These are phyloP conservation scores for Aspergillus ochraceoroseus DNA, from an alignment of 2,329 filamentous ascomycete genomes.

Conservation along the genomic window DNA sequence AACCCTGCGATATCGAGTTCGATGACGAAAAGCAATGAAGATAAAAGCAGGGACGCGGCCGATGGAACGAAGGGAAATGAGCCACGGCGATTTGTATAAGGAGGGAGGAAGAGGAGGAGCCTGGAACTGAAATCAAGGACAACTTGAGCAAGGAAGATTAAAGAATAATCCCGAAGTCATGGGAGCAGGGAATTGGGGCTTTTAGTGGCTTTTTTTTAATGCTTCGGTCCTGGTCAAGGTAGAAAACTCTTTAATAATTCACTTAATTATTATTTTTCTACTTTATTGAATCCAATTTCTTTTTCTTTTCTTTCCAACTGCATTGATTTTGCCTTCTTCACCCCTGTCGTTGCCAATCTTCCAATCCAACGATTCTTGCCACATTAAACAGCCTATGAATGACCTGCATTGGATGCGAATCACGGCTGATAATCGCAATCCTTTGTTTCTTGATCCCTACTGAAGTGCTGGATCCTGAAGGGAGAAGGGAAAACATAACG, in stretches of 20 bases:
- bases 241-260: conserved; percentile 8
- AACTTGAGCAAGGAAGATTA: neutral
- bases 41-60: neutral
- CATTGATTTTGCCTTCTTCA: neutral
- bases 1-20: conserved; percentile 4
- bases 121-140: conserved; percentile 1
- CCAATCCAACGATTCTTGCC: conserved; percentile 22
- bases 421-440: neutral
- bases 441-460: too few species aligned
- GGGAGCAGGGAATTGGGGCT: neutral
- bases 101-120: neutral
- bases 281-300: neutral
- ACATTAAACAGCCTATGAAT: conserved; percentile 32
- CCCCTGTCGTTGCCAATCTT: conserved; percentile 3
- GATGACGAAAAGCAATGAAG: neutral
- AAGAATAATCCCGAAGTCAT: neutral
- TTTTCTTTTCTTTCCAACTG: neutral
- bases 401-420: too few species aligned
- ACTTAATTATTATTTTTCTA: conserved; percentile 1
- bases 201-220: conserved; percentile 11
- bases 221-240: conserved; percentile 5
- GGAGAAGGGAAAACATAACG: conserved; percentile 16
- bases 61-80: conserved; percentile 1
- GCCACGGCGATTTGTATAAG: neutral
- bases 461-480: too few species aligned